Conservation (phyloP, 768 basidiomycete genomes). For the Boletus sp. region DNA sequence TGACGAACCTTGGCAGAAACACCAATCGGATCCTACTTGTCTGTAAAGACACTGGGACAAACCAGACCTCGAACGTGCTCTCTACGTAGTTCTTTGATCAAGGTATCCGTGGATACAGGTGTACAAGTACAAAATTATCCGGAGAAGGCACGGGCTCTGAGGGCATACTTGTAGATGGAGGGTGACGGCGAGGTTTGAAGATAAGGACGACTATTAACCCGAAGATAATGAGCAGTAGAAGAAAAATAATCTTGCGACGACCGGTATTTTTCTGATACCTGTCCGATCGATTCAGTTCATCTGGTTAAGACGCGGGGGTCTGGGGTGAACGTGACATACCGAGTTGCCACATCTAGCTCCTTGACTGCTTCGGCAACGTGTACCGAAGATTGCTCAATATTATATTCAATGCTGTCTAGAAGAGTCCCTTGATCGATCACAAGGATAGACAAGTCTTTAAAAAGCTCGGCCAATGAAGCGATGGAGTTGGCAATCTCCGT, state of each 20-base stretch:
- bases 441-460: constrained; percentile 89
- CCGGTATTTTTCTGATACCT: constrained; percentile 96
- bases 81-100: constrained; percentile 22
- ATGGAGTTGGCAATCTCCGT: constrained; percentile 91
- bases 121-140: constrained; percentile 32
- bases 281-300: constrained; percentile 4
- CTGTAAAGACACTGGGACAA: constrained; percentile 1
- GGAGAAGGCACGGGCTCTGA: constrained; percentile 26
- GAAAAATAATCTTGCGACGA: constrained; percentile 88
- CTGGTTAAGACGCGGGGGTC: not conserved
- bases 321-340: constrained; percentile 44
- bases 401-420: constrained; percentile 95
- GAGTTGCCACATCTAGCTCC: constrained; percentile 79
- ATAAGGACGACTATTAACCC: constrained; percentile 85
- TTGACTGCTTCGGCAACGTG: constrained; percentile 81
- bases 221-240: constrained; percentile 86
- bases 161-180: constrained; percentile 29
- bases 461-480: constrained; percentile 86
- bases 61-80: constrained; percentile 11
- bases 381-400: constrained; percentile 87
- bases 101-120: constrained; percentile 34
- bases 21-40: constrained; percentile 2
- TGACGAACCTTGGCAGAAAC: constrained; percentile 19
- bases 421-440: constrained; percentile 99
- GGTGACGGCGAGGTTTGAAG: constrained; percentile 79